These are phyloP conservation scores for Zygotorulaspora mrakii DNA, from an alignment of 1,139 yeast species.

Conservation along the genomic window DNA sequence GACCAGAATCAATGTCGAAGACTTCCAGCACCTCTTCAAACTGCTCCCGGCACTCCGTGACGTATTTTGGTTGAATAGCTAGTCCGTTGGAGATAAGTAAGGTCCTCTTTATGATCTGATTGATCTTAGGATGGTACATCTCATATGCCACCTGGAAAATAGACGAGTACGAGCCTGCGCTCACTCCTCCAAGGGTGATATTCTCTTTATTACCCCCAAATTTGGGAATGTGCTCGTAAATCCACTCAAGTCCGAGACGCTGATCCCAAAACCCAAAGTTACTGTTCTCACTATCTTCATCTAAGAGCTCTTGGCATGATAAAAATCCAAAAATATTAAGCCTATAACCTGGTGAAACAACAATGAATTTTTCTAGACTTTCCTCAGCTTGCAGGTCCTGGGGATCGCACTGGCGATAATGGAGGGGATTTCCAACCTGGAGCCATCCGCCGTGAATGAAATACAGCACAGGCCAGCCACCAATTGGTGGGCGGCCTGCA, in stretches of 20 bases:
- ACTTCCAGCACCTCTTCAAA: conserved; percentile 37
- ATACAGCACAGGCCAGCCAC: conserved; percentile 42
- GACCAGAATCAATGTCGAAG: conserved; percentile 17
- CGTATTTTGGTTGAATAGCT: conserved; percentile 39
- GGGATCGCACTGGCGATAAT: conserved; percentile 23
- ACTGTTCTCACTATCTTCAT: conserved; percentile 21
- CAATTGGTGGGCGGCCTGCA: conserved; percentile 35
- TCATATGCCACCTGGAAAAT: conserved; percentile 41
- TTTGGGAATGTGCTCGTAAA: conserved; percentile 34
- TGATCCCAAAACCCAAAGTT: conserved; percentile 46
- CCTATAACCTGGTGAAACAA: conserved; percentile 43
- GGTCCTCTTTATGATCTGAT: conserved; percentile 39
- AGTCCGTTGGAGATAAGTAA: conserved; percentile 39
- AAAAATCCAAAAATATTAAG: conserved; percentile 43
- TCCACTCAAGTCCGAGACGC: conserved; percentile 42
- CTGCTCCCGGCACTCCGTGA: conserved; percentile 38
- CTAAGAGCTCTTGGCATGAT: conserved; percentile 25
- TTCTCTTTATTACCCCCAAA: conserved; percentile 38
- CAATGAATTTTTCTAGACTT: conserved; percentile 34
- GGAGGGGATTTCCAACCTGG: conserved; percentile 39
- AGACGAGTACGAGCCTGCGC: conserved; percentile 33
- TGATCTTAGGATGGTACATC: conserved; percentile 37
- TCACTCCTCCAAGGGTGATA: conserved; percentile 35
- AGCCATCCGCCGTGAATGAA: conserved; percentile 45
- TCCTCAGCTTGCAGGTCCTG: conserved; percentile 27